phyloP scores from a whole-genome alignment of 352 stramenopile genomes.

The Globisporangium irregulare region DNA sequence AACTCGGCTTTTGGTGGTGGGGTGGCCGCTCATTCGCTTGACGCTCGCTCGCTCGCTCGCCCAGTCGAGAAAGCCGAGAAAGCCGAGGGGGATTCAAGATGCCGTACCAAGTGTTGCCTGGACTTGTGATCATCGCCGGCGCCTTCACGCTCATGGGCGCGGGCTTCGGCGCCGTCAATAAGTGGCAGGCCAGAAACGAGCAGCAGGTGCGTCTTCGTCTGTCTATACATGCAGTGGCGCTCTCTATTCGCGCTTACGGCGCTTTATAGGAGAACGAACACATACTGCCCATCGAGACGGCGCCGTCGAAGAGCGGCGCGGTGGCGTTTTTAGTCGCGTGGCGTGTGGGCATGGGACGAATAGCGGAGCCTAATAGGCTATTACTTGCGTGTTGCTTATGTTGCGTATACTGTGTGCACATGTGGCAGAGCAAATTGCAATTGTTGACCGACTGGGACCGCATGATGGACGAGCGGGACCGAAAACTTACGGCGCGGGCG shows the following conservation, averaged over 20 bases:
- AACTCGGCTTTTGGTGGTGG: conserved; percentile 17
- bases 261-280: not conserved
- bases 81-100: conserved; percentile 32
- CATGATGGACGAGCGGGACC: conserved; percentile 80
- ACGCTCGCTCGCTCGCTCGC: not conserved
- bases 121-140: conserved; percentile 69
- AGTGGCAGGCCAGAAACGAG: conserved; percentile 61
- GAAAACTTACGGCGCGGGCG: conserved; percentile 49
- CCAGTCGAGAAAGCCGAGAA: conserved; percentile 6
- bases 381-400: not conserved
- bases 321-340: not conserved
- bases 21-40: not conserved
- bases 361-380: not conserved
- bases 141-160: conserved; percentile 80
- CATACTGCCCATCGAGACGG: not conserved
- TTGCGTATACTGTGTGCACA: not conserved
- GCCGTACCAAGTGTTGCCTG: conserved; percentile 85
- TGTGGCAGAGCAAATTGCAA: conserved; percentile 64
- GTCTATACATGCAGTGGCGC: not conserved
- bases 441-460: conserved; percentile 78
- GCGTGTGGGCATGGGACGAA: not conserved
- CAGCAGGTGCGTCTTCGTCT: conserved; percentile 49
- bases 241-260: not conserved
- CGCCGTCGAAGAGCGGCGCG: not conserved
- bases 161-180: conserved; percentile 72